These are phyloP conservation scores for Neurospora sp. DNA, from an alignment of 495 filamentous ascomycete species.

Conservation along the genomic window DNA sequence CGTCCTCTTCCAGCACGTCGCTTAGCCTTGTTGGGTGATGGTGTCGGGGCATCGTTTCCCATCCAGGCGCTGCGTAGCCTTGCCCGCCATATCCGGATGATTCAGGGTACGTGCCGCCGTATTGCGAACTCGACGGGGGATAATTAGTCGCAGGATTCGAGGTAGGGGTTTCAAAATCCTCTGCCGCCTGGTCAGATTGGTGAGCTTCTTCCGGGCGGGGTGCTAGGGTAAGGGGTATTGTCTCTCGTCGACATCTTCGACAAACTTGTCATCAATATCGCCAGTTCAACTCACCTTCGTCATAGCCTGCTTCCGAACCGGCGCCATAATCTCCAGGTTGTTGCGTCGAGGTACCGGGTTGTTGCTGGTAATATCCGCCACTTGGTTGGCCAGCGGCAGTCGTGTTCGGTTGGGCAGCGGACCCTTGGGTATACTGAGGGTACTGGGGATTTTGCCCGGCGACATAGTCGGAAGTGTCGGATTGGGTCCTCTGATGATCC, in stretches of 20 bases:
- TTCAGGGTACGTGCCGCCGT: conserved; percentile 17
- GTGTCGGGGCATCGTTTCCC: conserved; percentile 77
- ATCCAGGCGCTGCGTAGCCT: conserved; percentile 60
- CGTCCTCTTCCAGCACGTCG: conserved; percentile 84
- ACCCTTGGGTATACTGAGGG: conserved; percentile 30
- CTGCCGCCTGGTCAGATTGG: conserved; percentile 33
- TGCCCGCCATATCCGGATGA: conserved; percentile 40
- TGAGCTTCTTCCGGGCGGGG: conserved; percentile 19
- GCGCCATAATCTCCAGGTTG: conserved; percentile 24
- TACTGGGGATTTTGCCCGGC: conserved; percentile 24
- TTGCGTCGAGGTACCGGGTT: conserved; percentile 10
- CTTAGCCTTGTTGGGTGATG: conserved; percentile 91
- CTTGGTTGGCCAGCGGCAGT: conserved; percentile 12
- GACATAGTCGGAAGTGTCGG: conserved; percentile 29
- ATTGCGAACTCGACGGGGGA: conserved; percentile 27
- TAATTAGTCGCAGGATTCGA: conserved; percentile 27
- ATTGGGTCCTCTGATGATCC: conserved; percentile 25
- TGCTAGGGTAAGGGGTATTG: conserved; percentile 31
- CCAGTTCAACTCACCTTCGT: conserved; percentile 48
- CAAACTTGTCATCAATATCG: conserved; percentile 37
- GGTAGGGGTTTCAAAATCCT: conserved; percentile 39
- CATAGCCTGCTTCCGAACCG: conserved; percentile 43
- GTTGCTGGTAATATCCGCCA: conserved; percentile 20
- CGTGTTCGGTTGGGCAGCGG: conserved; percentile 22
- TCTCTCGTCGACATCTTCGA: conserved; percentile 37